Conservation (phyloP, 768 basidiomycete genomes). For the Amanita subjunquillea region DNA sequence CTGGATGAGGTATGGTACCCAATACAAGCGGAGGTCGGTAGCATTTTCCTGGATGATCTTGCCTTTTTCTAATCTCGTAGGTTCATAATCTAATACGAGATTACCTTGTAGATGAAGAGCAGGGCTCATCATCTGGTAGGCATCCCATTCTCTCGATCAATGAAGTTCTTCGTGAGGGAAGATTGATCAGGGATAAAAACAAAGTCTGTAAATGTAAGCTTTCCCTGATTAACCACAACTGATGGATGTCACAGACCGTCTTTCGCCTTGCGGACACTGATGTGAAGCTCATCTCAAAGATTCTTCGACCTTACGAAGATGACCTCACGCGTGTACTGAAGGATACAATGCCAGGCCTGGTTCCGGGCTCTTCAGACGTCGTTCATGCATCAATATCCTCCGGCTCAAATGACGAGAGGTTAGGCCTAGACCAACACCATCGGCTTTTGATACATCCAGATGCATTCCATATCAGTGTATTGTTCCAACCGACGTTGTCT, state of each 20-base stretch:
- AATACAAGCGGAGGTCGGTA: slow-evolving; percentile 75
- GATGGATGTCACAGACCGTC: slow-evolving; percentile 43
- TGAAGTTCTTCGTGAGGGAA: slow-evolving; percentile 82
- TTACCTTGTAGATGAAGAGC: slow-evolving; percentile 89
- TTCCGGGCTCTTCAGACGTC: slow-evolving; percentile 59
- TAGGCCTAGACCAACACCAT: slow-evolving; percentile 72
- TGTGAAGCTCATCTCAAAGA: slow-evolving; percentile 53
- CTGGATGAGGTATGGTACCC: slow-evolving; percentile 82
- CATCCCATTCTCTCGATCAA: slow-evolving; percentile 92
- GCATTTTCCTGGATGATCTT: background rate
- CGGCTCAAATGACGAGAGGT: slow-evolving; percentile 60
- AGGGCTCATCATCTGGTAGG: slow-evolving; percentile 64
- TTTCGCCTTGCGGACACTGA: slow-evolving; percentile 94
- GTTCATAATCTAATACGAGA: slow-evolving; percentile 76
- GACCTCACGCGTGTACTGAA: slow-evolving; percentile 74
- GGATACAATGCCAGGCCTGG: slow-evolving; percentile 91
- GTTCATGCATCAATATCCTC: slow-evolving; percentile 42
- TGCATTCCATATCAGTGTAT: slow-evolving; percentile 86
- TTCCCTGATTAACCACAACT: background rate
- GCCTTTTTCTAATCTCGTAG: slow-evolving; percentile 26
- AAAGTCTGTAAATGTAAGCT: slow-evolving; percentile 41
- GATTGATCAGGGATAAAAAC: slow-evolving; percentile 63
- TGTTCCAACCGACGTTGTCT: slow-evolving; percentile 89
- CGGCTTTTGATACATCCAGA: slow-evolving; percentile 80
- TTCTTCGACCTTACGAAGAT: slow-evolving; percentile 72